These are phyloP conservation scores for Cronartium ribicola DNA, from an alignment of 1,284 basidiomycete species.

Conservation along the genomic window DNA sequence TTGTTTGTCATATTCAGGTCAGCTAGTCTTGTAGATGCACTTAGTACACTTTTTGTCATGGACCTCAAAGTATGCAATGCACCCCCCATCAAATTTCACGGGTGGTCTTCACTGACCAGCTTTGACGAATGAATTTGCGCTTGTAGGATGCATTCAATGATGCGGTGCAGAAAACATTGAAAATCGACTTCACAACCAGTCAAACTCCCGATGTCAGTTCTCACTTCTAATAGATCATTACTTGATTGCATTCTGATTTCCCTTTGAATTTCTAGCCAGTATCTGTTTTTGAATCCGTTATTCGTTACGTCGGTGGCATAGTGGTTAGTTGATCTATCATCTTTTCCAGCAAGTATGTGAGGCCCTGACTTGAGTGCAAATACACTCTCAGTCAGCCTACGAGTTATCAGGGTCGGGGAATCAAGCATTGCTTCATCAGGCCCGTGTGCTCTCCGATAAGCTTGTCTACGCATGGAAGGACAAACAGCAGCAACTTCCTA, in stretches of 20 bases:
- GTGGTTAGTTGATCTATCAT: constrained; percentile 8
- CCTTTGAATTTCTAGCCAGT: neutral
- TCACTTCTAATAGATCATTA: neutral
- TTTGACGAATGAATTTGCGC: neutral
- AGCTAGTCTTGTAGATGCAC: constrained; percentile 35
- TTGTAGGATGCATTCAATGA: constrained; percentile 24
- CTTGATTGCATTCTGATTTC: neutral
- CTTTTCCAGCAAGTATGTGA: neutral
- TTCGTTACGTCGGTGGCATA: constrained; percentile 35
- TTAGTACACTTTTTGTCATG: constrained; percentile 38
- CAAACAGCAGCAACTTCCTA: constrained; percentile 25
- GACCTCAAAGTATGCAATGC: constrained; percentile 15
- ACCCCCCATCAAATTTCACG: neutral
- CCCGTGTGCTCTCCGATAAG: constrained; percentile 20
- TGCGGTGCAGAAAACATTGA: constrained; percentile 20
- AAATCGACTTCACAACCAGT: constrained; percentile 40
- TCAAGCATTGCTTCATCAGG: constrained; percentile 32
- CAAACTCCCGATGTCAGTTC: constrained; percentile 10
- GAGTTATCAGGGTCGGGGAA: constrained; percentile 34
- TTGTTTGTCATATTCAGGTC: constrained; percentile 9
- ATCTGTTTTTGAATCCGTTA: constrained; percentile 32
- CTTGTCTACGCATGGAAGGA: constrained; percentile 28
- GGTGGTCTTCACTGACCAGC: neutral
- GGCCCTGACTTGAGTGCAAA: neutral
- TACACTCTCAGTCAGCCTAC: constrained; percentile 32